Conservation (phyloP, 495 filamentous ascomycete species). For the Podospora pseudoanserina region DNA sequence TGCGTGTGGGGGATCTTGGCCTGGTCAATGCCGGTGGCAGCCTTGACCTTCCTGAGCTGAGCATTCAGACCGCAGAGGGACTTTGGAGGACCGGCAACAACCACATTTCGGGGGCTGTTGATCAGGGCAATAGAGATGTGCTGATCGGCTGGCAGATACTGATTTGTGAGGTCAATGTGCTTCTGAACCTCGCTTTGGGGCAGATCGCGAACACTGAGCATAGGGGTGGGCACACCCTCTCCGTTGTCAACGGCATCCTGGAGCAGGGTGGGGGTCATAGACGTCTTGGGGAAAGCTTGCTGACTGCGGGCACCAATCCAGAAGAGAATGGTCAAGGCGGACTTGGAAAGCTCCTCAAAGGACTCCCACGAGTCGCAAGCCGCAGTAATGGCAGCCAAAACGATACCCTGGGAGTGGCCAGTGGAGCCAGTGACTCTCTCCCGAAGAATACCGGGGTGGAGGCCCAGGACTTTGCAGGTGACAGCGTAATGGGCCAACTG, state of each 20-base stretch:
- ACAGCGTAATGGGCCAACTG: constrained; percentile 93
- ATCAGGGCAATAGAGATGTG: constrained; percentile 93
- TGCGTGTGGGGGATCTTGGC: constrained; percentile 91
- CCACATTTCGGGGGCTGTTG: constrained; percentile 95
- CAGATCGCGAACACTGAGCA: constrained; percentile 95
- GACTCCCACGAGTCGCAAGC: constrained; percentile 85
- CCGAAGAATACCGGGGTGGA: constrained; percentile 78
- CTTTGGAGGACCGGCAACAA: constrained; percentile 92
- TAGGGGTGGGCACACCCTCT: constrained; percentile 90
- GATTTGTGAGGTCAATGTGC: constrained; percentile 93
- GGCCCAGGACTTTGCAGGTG: constrained; percentile 83
- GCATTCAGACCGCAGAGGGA: constrained; percentile 95
- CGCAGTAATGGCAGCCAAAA: constrained; percentile 89
- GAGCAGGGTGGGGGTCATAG: constrained; percentile 83
- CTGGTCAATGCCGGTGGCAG: constrained; percentile 93
- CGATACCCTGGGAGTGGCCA: constrained; percentile 94
- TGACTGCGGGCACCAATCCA: constrained; percentile 99
- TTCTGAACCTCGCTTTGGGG: constrained; percentile 79
- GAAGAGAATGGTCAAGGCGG: constrained; percentile 90
- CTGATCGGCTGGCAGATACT: constrained; percentile 85
- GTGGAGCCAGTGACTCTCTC: constrained; percentile 82
- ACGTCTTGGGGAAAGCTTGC: constrained; percentile 92
- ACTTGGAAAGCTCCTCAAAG: constrained; percentile 70
- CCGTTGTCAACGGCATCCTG: constrained; percentile 93
- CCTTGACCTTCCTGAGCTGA: constrained; percentile 91